Evolutionary conservation across 1,284 basidiomycete species (phyloP).

Genomic region (Leccinum pachyderme): DNA sequence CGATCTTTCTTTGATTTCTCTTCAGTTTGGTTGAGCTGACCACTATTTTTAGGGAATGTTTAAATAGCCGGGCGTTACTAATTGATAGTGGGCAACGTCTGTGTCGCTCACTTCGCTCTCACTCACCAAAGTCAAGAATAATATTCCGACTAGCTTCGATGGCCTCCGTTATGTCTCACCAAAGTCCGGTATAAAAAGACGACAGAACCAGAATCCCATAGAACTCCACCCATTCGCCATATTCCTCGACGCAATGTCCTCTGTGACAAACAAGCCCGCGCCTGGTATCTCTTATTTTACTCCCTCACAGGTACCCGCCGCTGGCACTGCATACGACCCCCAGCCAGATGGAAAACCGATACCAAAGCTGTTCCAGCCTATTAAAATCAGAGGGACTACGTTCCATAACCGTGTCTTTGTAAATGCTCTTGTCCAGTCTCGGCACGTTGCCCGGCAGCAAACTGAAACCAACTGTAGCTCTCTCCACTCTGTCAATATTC

Average conservation of each 20-base stretch:
- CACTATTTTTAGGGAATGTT: neutral
- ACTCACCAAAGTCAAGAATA: neutral
- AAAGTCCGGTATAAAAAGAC: constrained; percentile 5
- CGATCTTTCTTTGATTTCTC: neutral
- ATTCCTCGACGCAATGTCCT: constrained; percentile 8
- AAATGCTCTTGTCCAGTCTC: constrained; percentile 17
- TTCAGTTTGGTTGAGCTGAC: neutral
- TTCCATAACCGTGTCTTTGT: constrained; percentile 76
- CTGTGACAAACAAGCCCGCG: constrained; percentile 34
- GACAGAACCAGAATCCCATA: neutral
- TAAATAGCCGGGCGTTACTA: neutral
- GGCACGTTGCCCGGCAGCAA: neutral
- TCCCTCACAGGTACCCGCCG: constrained; percentile 48
- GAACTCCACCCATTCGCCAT: neutral
- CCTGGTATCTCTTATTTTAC: constrained; percentile 50
- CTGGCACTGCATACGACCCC: constrained; percentile 47
- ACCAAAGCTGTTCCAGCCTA: constrained; percentile 61
- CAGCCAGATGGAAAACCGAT: constrained; percentile 43
- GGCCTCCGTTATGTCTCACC: neutral
- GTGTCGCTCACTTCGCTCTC: neutral
- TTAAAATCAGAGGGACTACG: constrained; percentile 60
- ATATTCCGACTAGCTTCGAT: neutral
- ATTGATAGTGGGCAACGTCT: neutral
- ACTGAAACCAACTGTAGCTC: constrained; percentile 27
- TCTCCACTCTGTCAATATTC: constrained; percentile 68